Conservation (phyloP, 2,329 filamentous ascomycete genomes). For the Chrysoporthe austroafricana region DNA sequence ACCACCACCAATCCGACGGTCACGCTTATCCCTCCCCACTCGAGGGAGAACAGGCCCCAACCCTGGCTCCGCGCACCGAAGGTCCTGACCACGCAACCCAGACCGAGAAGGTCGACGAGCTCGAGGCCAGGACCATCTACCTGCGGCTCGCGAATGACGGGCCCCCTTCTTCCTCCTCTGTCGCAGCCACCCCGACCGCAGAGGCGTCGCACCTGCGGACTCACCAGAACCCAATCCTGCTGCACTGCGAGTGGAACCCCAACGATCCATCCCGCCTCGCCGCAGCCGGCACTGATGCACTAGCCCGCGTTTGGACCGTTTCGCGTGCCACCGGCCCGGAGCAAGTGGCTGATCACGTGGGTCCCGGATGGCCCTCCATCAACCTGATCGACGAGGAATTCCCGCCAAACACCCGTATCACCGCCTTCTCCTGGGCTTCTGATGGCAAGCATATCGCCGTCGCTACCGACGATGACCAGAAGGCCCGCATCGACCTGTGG, state of each 20-base stretch:
- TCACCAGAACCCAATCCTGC: conserved; percentile 62
- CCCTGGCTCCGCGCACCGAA: conserved; percentile 59
- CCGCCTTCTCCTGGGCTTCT: conserved; percentile 64
- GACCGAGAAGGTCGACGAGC: conserved; percentile 65
- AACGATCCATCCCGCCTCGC: conserved; percentile 67
- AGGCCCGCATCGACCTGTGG: conserved; percentile 60
- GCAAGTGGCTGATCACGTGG: conserved; percentile 52
- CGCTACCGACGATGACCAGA: conserved; percentile 58
- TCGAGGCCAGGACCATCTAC: conserved; percentile 63
- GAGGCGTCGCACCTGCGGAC: conserved; percentile 40
- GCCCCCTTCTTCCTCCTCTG: conserved; percentile 38
- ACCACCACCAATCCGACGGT: conserved; percentile 52
- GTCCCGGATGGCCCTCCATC: conserved; percentile 46
- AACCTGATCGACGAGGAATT: conserved; percentile 58
- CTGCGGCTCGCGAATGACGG: conserved; percentile 57
- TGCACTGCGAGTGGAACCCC: conserved; percentile 73
- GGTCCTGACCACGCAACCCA: conserved; percentile 68
- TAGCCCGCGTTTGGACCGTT: conserved; percentile 71
- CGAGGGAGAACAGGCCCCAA: conserved; percentile 59
- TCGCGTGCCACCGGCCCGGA: conserved; percentile 55
- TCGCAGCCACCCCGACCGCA: conserved; percentile 41
- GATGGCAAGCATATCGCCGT: conserved; percentile 61
- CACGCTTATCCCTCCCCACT: conserved; percentile 69
- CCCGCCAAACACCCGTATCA: conserved; percentile 56
- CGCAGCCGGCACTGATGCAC: conserved; percentile 70